Evolutionary conservation across 345 rosid genomes (phyloP).

Genomic region (Acer campestre): DNA sequence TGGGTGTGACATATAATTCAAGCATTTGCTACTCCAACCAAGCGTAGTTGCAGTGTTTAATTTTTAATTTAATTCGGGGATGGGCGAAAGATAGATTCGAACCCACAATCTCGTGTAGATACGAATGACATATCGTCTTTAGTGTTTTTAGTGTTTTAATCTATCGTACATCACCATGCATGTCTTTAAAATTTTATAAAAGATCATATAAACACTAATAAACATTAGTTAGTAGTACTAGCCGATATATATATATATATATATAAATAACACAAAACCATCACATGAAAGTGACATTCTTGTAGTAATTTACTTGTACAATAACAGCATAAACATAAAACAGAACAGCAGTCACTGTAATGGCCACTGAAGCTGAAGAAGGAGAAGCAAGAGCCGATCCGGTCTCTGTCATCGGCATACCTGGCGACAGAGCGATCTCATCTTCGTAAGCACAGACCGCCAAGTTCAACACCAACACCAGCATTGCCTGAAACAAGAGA

Average conservation of each 20-base stretch:
- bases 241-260: too few species aligned
- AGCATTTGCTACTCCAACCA: too few species aligned
- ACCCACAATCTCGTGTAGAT: too few species aligned
- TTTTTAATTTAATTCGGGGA: too few species aligned
- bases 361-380: background rate
- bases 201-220: too few species aligned
- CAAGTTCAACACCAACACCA: background rate
- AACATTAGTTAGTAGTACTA: too few species aligned
- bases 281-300: background rate
- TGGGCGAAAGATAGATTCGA: too few species aligned
- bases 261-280: too few species aligned
- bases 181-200: too few species aligned
- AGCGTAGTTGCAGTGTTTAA: too few species aligned
- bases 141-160: too few species aligned
- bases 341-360: background rate
- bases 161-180: background rate
- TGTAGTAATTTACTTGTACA: background rate
- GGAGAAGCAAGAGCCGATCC: background rate
- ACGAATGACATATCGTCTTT: too few species aligned
- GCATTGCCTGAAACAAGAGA: conserved; percentile 3
- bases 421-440: background rate
- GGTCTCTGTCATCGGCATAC: background rate
- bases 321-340: background rate
- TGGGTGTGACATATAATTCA: background rate
- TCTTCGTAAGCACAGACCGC: background rate